Percentiles rank a stretch among this genome's conserved stretches.
Conservation (phyloP, 306 rosid species). For the Delonix regia region DNA sequence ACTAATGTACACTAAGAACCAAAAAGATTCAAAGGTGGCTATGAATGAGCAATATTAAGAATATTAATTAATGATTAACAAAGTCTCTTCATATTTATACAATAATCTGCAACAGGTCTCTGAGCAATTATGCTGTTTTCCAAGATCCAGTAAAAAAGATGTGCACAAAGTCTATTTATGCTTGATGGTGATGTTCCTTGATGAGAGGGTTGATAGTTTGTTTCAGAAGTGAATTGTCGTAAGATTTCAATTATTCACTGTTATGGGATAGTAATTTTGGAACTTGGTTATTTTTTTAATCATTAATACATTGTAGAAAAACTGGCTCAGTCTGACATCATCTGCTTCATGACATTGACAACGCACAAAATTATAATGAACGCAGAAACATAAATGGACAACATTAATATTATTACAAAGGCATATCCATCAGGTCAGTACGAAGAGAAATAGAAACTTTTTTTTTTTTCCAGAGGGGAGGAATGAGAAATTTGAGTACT, state of each 20-base stretch:
- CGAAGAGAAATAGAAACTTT: no score
- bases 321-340: not conserved
- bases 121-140: not conserved
- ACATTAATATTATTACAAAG: no score
- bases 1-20: not conserved
- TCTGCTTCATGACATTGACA: not conserved
- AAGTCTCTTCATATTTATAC: not conserved
- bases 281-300: not conserved
- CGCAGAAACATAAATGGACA: not conserved
- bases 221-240: conserved; percentile 3
- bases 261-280: not conserved
- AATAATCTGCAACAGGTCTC: not conserved
- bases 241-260: not conserved
- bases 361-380: not conserved
- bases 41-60: not conserved
- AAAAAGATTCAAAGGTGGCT: no score
- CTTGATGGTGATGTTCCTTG: not conserved
- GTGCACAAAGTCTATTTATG: not conserved
- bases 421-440: no score
- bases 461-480: no score
- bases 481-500: no score
- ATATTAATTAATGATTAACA: conserved; percentile 5
- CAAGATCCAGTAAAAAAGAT: not conserved
- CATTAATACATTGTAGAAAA: not conserved
- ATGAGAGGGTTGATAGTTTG: not conserved